phyloP scores from a whole-genome alignment of 192 early-diverging fungal species.

The Lobosporangium transversale region DNA sequence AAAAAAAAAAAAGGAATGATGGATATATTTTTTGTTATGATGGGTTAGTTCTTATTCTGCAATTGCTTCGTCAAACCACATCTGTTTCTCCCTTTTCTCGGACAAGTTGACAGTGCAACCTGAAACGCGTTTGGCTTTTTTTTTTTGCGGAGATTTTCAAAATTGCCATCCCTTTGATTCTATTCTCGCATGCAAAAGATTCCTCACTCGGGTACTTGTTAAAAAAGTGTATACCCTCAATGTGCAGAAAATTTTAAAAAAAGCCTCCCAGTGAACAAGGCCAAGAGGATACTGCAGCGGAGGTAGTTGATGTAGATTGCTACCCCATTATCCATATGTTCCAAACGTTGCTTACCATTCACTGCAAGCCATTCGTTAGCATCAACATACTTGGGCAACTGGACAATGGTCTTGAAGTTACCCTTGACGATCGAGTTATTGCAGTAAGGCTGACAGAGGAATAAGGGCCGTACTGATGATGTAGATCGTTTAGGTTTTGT shows the following conservation, averaged over 20 bases:
- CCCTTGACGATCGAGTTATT: conserved; percentile 90
- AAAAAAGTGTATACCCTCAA: conserved; percentile 1
- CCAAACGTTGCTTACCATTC: conserved; percentile 71
- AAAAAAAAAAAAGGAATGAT: neutral
- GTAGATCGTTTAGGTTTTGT: conserved; percentile 39
- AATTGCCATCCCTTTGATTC: too few relatives aligned
- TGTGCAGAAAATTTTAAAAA: too few relatives aligned
- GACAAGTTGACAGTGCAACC: conserved; percentile 12
- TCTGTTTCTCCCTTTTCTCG: neutral
- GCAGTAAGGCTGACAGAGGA: conserved; percentile 73
- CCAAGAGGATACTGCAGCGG: too few relatives aligned
- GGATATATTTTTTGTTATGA: too few relatives aligned
- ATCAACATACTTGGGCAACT: conserved; percentile 92
- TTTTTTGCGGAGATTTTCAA: too few relatives aligned
- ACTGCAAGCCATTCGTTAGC: conserved; percentile 93
- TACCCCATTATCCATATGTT: too few relatives aligned
- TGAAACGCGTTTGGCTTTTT: conserved; percentile 45
- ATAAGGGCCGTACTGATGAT: conserved; percentile 55
- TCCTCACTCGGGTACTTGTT: too few relatives aligned
- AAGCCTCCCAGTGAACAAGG: too few relatives aligned
- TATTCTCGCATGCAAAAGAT: too few relatives aligned
- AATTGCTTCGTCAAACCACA: too few relatives aligned
- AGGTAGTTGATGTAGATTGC: too few relatives aligned
- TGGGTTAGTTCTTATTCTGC: too few relatives aligned
- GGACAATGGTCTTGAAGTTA: conserved; percentile 89